phyloP scores from a whole-genome alignment of 1,284 basidiomycete species.

The Blastosporella zonata region DNA sequence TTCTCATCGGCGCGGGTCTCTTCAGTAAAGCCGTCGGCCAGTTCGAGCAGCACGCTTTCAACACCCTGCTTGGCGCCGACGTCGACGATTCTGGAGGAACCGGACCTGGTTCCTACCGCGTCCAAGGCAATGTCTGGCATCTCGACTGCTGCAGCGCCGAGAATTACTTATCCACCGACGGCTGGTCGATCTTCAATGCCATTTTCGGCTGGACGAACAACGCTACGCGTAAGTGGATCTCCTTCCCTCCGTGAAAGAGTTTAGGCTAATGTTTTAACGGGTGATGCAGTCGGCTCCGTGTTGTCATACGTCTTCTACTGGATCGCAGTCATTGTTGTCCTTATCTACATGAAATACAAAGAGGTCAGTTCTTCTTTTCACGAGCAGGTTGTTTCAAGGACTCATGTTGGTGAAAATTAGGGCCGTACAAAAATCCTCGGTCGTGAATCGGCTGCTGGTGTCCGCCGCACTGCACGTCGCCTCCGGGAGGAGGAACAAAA shows the following conservation, averaged over 20 bases:
- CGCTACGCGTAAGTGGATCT: slow-evolving; percentile 46
- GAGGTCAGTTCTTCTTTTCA: slow-evolving; percentile 40
- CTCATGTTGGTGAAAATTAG: slow-evolving; percentile 21
- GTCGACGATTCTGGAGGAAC: slow-evolving; percentile 76
- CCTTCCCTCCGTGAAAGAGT: background rate
- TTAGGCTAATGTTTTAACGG: background rate
- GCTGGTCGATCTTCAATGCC: slow-evolving; percentile 75
- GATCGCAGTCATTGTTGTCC: slow-evolving; percentile 61
- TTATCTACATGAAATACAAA: slow-evolving; percentile 69
- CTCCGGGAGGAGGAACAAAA: slow-evolving; percentile 11
- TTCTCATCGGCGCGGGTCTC: slow-evolving; percentile 90
- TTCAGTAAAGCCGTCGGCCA: slow-evolving; percentile 72
- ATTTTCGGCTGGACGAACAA: slow-evolving; percentile 78
- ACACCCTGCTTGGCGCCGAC: slow-evolving; percentile 68
- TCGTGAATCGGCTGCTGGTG: slow-evolving; percentile 39
- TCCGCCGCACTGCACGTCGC: slow-evolving; percentile 22
- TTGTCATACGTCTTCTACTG: slow-evolving; percentile 80
- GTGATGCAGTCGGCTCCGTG: slow-evolving; percentile 57
- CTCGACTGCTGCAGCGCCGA: slow-evolving; percentile 80
- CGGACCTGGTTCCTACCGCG: slow-evolving; percentile 80
- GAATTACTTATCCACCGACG: slow-evolving; percentile 48
- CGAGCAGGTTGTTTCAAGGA: background rate
- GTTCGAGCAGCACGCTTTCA: slow-evolving; percentile 72
- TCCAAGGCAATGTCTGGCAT: slow-evolving; percentile 84
- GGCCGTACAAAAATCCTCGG: slow-evolving; percentile 44